phyloP scores from a whole-genome alignment of 345 rosid genomes.

The Murraya koenigii region DNA sequence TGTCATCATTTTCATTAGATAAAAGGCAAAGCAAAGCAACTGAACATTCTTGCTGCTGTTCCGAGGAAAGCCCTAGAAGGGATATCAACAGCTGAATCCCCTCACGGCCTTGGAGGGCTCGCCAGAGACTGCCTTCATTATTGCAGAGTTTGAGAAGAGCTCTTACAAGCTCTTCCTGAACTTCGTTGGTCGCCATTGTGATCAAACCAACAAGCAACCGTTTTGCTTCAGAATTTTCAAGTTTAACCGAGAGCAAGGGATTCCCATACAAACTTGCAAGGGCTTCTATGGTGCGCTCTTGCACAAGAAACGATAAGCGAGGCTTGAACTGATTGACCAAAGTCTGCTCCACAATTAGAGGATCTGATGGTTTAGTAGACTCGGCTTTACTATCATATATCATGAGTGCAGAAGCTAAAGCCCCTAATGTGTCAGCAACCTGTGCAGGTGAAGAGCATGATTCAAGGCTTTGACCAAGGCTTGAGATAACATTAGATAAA shows the following conservation, averaged over 20 bases:
- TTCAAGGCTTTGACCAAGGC: conserved; percentile 99
- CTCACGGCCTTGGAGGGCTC: conserved; percentile 95
- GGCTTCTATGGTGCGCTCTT: conserved; percentile 98
- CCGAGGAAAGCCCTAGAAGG: conserved; percentile 98
- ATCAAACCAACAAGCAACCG: conserved; percentile 95
- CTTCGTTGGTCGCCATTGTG: conserved; percentile 95
- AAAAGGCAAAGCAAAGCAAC: conserved; percentile 95
- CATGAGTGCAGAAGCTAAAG: conserved; percentile 99
- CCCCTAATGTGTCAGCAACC: conserved; percentile 95
- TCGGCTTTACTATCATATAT: conserved; percentile 93
- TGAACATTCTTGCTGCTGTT: conserved; percentile 99
- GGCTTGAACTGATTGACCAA: conserved; percentile 92
- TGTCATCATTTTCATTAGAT: conserved; percentile 95
- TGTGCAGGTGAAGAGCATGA: conserved; percentile 95
- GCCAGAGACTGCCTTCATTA: conserved; percentile 88
- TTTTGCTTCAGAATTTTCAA: conserved; percentile 86
- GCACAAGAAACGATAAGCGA: conserved; percentile 78
- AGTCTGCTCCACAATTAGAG: conserved; percentile 72
- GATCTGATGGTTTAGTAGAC: conserved; percentile 77
- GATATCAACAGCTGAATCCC: conserved; percentile 96
- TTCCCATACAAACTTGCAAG: conserved; percentile 98
- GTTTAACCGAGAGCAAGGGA: conserved; percentile 66
- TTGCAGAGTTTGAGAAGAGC: conserved; percentile 89
- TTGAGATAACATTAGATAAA: conserved; percentile 90
- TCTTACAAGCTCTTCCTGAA: conserved; percentile 89